Evolutionary conservation across 2,329 filamentous ascomycete species (phyloP), one percentile per base, ranked within the genome.

Genomic region (Catunica adiposa): DNA sequence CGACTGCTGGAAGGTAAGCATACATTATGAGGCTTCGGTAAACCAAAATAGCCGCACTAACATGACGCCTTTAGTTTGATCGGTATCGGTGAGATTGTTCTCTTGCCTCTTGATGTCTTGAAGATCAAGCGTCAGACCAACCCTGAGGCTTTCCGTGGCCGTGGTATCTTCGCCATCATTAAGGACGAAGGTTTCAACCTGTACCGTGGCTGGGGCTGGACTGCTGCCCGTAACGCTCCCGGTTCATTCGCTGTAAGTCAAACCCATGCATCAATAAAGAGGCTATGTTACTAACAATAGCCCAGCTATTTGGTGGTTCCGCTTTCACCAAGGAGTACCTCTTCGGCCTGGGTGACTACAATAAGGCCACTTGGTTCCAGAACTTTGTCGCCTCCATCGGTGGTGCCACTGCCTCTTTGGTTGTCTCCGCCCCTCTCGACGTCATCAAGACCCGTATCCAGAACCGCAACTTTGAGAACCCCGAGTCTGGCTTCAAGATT

Each of bases 121-220:
- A 98, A 98, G 80, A 98, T 98, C 75, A 98, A 98, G 80, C 83
- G 92, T 65, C 92, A 98, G 75, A 98, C 92, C 62, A 98, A 98
- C 76, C 92, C 92, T 42, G 92, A 97, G 67, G 89, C 92, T 37
- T 98, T 98, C 82, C 82, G 89, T 62, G 90, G 90, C 63, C 86
- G 92, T 64, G 92, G 92, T 60, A 77, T 98, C 59, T 73, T 97
- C 67, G 84, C 78, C 71, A 97, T 98, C 62, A 78, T 98, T 60
- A 78, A 80, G 58, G 92, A 98, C 66, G 92, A 98, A 70, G 92
- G 92, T 37, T 94, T 97, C 65, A 89, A 89, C 52, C 73, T 98
- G 53, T 98, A 98, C 75, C 82, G 92, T 66, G 92, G 92, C 59
- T 95, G 89, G 81, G 87, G 88, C 62, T 97, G 92, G 92, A 97